Percentiles rank a stretch among this genome's conserved stretches.
phyloP scores from a whole-genome alignment of 345 rosid genomes.

The Gossypium turneri region DNA sequence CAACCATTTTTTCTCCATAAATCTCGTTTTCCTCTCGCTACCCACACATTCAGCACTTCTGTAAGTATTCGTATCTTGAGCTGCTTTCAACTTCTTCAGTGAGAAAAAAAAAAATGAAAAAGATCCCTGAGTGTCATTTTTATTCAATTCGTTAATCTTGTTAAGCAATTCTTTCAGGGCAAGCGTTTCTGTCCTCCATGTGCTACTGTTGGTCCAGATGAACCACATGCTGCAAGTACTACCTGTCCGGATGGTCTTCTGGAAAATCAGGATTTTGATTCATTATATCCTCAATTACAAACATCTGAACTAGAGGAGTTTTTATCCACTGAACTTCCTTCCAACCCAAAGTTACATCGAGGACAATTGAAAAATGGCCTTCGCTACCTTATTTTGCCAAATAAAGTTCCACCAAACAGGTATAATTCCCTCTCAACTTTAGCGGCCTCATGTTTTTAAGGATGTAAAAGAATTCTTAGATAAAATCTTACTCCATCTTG shows the following conservation, averaged over 20 bases:
- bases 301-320: slow-evolving; percentile 46
- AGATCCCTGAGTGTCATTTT: neutral
- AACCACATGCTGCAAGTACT: slow-evolving; percentile 91
- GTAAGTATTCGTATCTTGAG: slow-evolving; percentile 33
- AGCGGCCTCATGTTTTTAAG: slow-evolving; percentile 4
- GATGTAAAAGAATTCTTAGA: slow-evolving; percentile 1
- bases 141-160: slow-evolving; percentile 9
- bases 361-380: slow-evolving; percentile 95
- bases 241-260: slow-evolving; percentile 76
- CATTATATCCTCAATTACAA: slow-evolving; percentile 45
- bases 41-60: slow-evolving; percentile 27
- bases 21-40: slow-evolving; percentile 47
- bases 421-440: slow-evolving; percentile 20
- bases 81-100: neutral
- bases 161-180: slow-evolving; percentile 32
- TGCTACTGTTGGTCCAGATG: slow-evolving; percentile 94
- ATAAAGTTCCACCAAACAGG: slow-evolving; percentile 97
- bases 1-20: slow-evolving; percentile 55
- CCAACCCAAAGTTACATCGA: slow-evolving; percentile 79
- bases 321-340: slow-evolving; percentile 68
- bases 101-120: neutral
- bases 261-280: slow-evolving; percentile 67
- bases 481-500: neutral
- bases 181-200: slow-evolving; percentile 39
- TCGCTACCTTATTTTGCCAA: slow-evolving; percentile 88